A percentile compares a stretch with the other conserved stretches of the same genome.
These are phyloP conservation scores for Chaetomiaceae sp. DNA, from an alignment of 2,329 filamentous ascomycete genomes.

Conservation along the genomic window DNA sequence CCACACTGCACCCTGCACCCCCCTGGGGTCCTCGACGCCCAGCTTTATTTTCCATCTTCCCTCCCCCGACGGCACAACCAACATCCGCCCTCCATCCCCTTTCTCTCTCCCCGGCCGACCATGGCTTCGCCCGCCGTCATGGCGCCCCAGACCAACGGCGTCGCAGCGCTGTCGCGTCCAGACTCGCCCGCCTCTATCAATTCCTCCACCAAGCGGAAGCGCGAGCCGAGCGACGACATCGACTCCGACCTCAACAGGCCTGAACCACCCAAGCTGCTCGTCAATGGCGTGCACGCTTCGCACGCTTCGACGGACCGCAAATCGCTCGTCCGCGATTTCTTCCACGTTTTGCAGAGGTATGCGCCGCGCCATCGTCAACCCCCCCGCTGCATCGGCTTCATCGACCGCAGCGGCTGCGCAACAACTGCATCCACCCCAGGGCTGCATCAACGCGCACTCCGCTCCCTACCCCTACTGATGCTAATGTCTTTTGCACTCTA, in stretches of 20 bases:
- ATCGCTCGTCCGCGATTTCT: conserved; percentile 38
- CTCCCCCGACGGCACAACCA: too few species aligned
- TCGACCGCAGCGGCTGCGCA: conserved; percentile 9
- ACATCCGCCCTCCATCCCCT: too few species aligned
- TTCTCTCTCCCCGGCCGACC: too few species aligned
- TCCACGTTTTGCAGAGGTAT: conserved; percentile 41
- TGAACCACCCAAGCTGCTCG: conserved; percentile 28
- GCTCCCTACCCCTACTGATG: conserved; percentile 23
- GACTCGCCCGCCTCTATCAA: conserved; percentile 29
- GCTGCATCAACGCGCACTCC: too few species aligned
- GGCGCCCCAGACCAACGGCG: conserved; percentile 30
- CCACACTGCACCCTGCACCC: too few species aligned
- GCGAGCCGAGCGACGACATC: conserved; percentile 44
- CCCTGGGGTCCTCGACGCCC: too few species aligned
- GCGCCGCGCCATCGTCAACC: conserved; percentile 19
- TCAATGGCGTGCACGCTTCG: conserved; percentile 26
- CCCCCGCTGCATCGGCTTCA: neutral
- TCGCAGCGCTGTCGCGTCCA: conserved; percentile 26
- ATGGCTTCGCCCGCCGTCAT: conserved; percentile 33
- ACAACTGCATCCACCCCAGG: neutral
- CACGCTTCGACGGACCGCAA: conserved; percentile 30
- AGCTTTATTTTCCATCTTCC: too few species aligned
- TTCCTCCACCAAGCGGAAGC: conserved; percentile 51
- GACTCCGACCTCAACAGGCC: conserved; percentile 22
- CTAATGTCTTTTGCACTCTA: conserved; percentile 28